A percentile compares a stretch with the other conserved stretches of the same genome.
These are phyloP conservation scores for Rhizomucor pusillus DNA, from an alignment of 371 early-diverging fungal species.

Conservation along the genomic window DNA sequence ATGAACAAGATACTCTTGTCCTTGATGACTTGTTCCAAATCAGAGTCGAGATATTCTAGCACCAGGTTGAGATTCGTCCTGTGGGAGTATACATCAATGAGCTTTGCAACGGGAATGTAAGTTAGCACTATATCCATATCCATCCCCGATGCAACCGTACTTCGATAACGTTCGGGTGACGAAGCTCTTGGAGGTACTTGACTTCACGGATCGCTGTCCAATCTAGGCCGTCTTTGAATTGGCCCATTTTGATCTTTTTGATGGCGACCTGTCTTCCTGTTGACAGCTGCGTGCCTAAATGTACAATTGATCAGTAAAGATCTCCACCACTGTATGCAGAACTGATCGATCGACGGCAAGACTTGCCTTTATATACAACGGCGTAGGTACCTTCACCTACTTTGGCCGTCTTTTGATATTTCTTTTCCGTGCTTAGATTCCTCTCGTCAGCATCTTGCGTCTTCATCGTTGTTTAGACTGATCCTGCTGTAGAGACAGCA, in stretches of 20 bases:
- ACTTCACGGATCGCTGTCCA: constrained; percentile 98
- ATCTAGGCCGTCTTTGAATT: constrained; percentile 89
- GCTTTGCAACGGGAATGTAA: constrained; percentile 36
- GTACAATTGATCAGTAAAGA: background rate
- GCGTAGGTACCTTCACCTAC: constrained; percentile 97
- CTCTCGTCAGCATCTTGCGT: constrained; percentile 49
- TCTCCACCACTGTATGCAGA: background rate
- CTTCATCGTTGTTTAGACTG: too few relatives aligned
- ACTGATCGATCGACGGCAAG: background rate
- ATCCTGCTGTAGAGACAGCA: too few relatives aligned
- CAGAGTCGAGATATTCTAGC: constrained; percentile 94
- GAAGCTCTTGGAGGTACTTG: constrained; percentile 91
- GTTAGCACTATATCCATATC: background rate
- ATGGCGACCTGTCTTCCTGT: constrained; percentile 83
- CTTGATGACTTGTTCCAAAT: constrained; percentile 97
- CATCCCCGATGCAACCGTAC: constrained; percentile 24
- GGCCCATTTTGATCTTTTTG: constrained; percentile 93
- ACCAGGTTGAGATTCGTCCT: constrained; percentile 94
- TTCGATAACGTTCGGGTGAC: constrained; percentile 91
- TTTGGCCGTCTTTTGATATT: constrained; percentile 80
- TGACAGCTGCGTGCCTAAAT: constrained; percentile 40
- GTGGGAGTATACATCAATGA: constrained; percentile 95
- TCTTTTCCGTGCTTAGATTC: constrained; percentile 60
- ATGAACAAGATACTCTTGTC: constrained; percentile 91
- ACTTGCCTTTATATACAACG: constrained; percentile 81